Percentiles rank a stretch among this genome's conserved stretches.
These are phyloP conservation scores for Tagetes patula DNA, from an alignment of 129 eudicot genomes.

Conservation along the genomic window DNA sequence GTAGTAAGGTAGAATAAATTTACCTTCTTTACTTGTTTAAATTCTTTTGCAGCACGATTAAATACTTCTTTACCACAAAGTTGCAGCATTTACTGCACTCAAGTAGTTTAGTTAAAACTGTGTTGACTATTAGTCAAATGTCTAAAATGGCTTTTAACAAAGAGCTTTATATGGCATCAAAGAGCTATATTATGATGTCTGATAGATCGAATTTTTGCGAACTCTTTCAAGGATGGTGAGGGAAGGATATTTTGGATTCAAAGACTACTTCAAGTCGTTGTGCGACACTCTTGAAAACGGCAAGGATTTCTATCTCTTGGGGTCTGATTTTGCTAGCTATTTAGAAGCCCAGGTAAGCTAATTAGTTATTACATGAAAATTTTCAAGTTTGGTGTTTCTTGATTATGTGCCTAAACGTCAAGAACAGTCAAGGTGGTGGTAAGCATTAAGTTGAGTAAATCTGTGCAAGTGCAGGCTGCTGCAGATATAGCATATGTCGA, in stretches of 20 bases:
- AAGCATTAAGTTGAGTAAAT: slow-evolving; percentile 6
- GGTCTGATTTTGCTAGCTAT: slow-evolving; percentile 57
- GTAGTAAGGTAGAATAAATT: slow-evolving; percentile 49
- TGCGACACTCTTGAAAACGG: slow-evolving; percentile 54
- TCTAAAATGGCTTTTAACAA: background rate
- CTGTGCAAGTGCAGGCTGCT: slow-evolving; percentile 40
- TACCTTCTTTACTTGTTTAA: slow-evolving; percentile 10
- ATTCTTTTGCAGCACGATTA: background rate
- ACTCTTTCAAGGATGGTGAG: slow-evolving; percentile 49
- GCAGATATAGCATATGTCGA: slow-evolving; percentile 54
- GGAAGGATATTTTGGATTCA: slow-evolving; percentile 53
- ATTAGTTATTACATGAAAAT: background rate
- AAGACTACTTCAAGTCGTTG: slow-evolving; percentile 57
- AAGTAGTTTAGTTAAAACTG: background rate
- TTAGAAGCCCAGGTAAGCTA: slow-evolving; percentile 59
- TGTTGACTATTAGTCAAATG: slow-evolving; percentile 9
- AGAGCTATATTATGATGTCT: slow-evolving; percentile 4
- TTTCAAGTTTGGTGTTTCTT: background rate
- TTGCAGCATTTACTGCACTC: background rate
- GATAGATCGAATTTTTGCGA: background rate
- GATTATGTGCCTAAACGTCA: slow-evolving; percentile 5
- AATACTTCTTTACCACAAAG: background rate
- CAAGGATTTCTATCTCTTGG: slow-evolving; percentile 56
- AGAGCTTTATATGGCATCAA: background rate
- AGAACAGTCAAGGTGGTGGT: background rate